phyloP scores from a whole-genome alignment of 768 basidiomycete species.

The Phlebiopsis flavidoalba region DNA sequence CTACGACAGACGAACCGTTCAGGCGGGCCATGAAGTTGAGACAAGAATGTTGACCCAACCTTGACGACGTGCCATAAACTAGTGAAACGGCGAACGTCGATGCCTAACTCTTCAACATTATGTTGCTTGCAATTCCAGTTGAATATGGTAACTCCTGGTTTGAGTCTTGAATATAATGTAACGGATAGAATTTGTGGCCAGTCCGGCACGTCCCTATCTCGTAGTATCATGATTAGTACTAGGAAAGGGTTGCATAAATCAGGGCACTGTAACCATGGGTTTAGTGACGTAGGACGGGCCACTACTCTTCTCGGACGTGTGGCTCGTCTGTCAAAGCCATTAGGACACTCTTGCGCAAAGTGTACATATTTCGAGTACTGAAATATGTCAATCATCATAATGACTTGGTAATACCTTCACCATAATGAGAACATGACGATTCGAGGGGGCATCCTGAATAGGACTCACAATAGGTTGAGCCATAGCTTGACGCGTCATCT shows the following conservation, averaged over 20 bases:
- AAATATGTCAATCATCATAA: constrained; percentile 96
- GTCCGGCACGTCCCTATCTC: constrained; percentile 63
- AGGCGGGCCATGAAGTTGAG: neutral
- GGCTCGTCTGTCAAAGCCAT: constrained; percentile 80
- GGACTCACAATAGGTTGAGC: constrained; percentile 79
- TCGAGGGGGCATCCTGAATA: neutral
- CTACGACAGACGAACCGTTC: constrained; percentile 26
- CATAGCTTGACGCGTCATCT: constrained; percentile 79
- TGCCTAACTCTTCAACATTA: constrained; percentile 62
- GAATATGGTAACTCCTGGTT: constrained; percentile 75
- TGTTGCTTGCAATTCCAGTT: constrained; percentile 88
- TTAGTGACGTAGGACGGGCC: constrained; percentile 88
- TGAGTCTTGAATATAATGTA: constrained; percentile 85
- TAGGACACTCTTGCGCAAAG: constrained; percentile 80
- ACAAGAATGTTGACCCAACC: constrained; percentile 30
- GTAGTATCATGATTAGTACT: too few relatives aligned
- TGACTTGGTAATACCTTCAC: constrained; percentile 89
- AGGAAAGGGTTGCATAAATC: too few relatives aligned
- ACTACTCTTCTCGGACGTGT: constrained; percentile 86
- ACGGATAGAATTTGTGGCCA: constrained; percentile 88
- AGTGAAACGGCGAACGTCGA: constrained; percentile 91
- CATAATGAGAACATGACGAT: neutral
- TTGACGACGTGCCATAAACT: constrained; percentile 96
- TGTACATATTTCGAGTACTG: constrained; percentile 98
- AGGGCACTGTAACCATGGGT: too few relatives aligned